phyloP scores from a whole-genome alignment of 768 basidiomycete species.

The Pleurotus pulmonarius region DNA sequence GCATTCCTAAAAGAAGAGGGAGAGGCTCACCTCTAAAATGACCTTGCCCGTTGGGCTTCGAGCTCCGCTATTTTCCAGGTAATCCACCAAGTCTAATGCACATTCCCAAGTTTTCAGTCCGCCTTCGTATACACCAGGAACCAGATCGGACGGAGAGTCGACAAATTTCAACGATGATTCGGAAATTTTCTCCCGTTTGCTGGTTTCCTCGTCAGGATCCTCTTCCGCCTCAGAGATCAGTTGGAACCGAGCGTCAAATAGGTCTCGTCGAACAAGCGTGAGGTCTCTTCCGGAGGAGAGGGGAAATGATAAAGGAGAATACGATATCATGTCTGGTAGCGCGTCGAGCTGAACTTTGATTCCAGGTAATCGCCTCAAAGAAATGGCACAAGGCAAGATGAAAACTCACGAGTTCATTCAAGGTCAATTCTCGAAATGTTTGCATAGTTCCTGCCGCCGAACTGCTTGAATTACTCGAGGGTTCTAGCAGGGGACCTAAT shows the following conservation, averaged over 20 bases:
- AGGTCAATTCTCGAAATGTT: slow-evolving; percentile 27
- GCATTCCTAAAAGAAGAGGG: background rate
- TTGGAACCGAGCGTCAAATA: slow-evolving; percentile 97
- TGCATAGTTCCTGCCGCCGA: background rate
- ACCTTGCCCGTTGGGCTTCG: slow-evolving; percentile 38
- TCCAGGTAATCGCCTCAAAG: background rate
- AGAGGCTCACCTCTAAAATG: slow-evolving; percentile 64
- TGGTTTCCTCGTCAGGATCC: slow-evolving; percentile 15
- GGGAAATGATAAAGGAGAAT: slow-evolving; percentile 65
- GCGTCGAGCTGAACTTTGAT: slow-evolving; percentile 52
- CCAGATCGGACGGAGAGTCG: slow-evolving; percentile 83
- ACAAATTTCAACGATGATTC: slow-evolving; percentile 55
- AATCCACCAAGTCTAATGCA: slow-evolving; percentile 79
- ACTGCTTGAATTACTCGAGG: no score
- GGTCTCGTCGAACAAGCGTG: slow-evolving; percentile 71
- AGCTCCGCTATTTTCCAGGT: slow-evolving; percentile 37
- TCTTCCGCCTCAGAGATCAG: slow-evolving; percentile 58
- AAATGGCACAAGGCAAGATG: background rate
- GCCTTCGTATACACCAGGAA: slow-evolving; percentile 92
- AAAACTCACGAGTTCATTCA: slow-evolving; percentile 21
- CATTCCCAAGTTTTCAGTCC: slow-evolving; percentile 99
- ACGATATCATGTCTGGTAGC: slow-evolving; percentile 75
- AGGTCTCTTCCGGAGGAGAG: slow-evolving; percentile 29
- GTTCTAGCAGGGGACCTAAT: no score
- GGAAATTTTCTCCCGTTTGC: background rate